Evolutionary conservation across 2,329 filamentous ascomycete species (phyloP).

Genomic region (Emmonsiellopsis sp.): DNA sequence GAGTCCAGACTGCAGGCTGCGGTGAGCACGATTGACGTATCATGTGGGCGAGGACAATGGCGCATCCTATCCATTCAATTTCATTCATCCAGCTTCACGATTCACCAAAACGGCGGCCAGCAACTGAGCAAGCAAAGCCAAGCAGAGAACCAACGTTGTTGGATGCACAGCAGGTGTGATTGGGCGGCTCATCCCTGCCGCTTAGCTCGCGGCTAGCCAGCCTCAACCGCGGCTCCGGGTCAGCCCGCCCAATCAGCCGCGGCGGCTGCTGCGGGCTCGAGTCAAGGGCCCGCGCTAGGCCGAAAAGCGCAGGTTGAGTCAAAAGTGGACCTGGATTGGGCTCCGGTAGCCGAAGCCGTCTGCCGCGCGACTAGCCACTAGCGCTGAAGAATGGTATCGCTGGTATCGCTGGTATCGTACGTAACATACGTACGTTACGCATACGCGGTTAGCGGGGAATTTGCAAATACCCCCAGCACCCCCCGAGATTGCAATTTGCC

Average conservation of each 20-base stretch:
- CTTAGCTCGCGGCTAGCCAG: slow-evolving; percentile 2
- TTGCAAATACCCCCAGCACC: not conserved
- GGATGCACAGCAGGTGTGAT: not conserved
- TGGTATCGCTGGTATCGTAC: not conserved
- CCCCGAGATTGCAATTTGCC: not conserved
- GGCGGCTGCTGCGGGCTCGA: not conserved
- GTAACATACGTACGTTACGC: not conserved
- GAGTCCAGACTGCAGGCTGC: not conserved
- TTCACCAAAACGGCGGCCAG: not conserved
- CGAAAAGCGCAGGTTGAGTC: not conserved
- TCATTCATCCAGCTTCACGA: not conserved
- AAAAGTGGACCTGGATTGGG: not conserved
- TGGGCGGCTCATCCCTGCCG: not conserved
- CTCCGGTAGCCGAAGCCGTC: not conserved
- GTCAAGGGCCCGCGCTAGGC: not conserved
- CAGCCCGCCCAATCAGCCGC: not conserved
- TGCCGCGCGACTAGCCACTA: slow-evolving; percentile 5
- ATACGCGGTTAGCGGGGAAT: too few species aligned
- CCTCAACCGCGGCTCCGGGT: slow-evolving; percentile 1
- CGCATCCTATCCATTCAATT: not conserved
- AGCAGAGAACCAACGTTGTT: not conserved
- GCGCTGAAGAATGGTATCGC: not conserved
- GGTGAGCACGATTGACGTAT: not conserved
- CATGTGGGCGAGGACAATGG: not conserved
- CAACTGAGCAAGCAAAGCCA: not conserved